Evolutionary conservation across 1,139 yeast genomes (phyloP).

Genomic region (Suzukiozyma palmioleophila): DNA sequence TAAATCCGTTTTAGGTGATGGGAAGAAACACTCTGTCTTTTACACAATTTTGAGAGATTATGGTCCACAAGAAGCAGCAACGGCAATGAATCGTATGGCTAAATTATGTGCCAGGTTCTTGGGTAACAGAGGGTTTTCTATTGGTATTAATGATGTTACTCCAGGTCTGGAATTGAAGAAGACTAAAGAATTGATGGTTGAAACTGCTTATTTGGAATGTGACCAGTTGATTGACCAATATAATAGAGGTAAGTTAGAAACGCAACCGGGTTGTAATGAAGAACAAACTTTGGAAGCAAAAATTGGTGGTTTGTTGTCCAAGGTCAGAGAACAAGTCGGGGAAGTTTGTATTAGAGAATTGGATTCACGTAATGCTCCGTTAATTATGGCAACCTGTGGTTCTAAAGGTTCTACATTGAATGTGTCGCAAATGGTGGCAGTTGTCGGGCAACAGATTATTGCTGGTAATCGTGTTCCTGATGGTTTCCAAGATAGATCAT

Average conservation of each 20-base stretch:
- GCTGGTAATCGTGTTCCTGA: conserved; percentile 99
- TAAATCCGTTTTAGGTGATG: conserved; percentile 93
- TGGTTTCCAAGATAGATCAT: conserved; percentile 97
- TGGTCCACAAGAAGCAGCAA: conserved; percentile 93
- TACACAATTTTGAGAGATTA: conserved; percentile 92
- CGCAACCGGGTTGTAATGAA: conserved; percentile 98
- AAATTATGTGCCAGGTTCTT: conserved; percentile 91
- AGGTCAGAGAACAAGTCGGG: conserved; percentile 98
- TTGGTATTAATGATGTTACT: conserved; percentile 96
- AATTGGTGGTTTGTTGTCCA: conserved; percentile 91
- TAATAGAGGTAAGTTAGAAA: conserved; percentile 85
- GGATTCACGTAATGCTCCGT: conserved; percentile 88
- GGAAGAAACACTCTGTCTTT: conserved; percentile 94
- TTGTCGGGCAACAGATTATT: conserved; percentile 98
- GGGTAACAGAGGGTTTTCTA: conserved; percentile 94
- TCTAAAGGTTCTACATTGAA: conserved; percentile 97
- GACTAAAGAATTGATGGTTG: conserved; percentile 86
- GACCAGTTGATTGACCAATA: conserved; percentile 81
- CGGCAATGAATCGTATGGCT: conserved; percentile 98
- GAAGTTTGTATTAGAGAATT: conserved; percentile 93
- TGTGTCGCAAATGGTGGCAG: conserved; percentile 99
- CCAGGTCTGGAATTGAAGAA: conserved; percentile 77
- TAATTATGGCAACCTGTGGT: conserved; percentile 99
- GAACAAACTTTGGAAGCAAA: conserved; percentile 97
- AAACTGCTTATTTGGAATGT: conserved; percentile 85